These are phyloP conservation scores for Boletus sensibilis DNA, from an alignment of 768 basidiomycete genomes.

Conservation along the genomic window DNA sequence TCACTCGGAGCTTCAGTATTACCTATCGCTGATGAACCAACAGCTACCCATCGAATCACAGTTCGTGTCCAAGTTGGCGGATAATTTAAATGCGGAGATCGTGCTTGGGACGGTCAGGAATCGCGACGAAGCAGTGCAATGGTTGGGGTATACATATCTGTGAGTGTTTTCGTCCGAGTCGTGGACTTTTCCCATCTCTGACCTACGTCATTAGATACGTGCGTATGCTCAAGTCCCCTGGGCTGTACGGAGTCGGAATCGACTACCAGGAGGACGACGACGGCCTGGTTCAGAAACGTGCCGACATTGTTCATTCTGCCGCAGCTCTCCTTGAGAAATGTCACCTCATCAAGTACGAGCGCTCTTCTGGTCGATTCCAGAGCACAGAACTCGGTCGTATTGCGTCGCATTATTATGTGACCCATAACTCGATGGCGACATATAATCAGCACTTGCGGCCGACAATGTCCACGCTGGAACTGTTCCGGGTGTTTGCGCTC, in stretches of 20 bases:
- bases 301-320: constrained; percentile 90
- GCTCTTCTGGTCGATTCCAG: constrained; percentile 83
- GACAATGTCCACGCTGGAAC: constrained; percentile 83
- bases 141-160: constrained; percentile 95
- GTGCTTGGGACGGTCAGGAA: constrained; percentile 94
- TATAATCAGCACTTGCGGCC: constrained; percentile 93
- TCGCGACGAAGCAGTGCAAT: constrained; percentile 95
- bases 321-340: constrained; percentile 93
- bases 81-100: constrained; percentile 96
- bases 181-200: constrained; percentile 4
- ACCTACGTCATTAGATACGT: constrained; percentile 61
- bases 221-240: constrained; percentile 89
- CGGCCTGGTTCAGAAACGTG: constrained; percentile 85
- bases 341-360: constrained; percentile 91
- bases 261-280: constrained; percentile 90
- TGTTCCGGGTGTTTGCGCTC: constrained; percentile 94
- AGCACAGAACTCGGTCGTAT: constrained; percentile 92
- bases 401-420: constrained; percentile 94
- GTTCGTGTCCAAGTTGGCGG: constrained; percentile 87
- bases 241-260: constrained; percentile 80
- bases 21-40: constrained; percentile 91
- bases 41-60: constrained; percentile 97
- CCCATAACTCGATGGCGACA: constrained; percentile 92
- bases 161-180: constrained; percentile 39
- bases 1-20: constrained; percentile 95